Conservation (phyloP, 2,329 filamentous ascomycete species). For the Nemania sp. region DNA sequence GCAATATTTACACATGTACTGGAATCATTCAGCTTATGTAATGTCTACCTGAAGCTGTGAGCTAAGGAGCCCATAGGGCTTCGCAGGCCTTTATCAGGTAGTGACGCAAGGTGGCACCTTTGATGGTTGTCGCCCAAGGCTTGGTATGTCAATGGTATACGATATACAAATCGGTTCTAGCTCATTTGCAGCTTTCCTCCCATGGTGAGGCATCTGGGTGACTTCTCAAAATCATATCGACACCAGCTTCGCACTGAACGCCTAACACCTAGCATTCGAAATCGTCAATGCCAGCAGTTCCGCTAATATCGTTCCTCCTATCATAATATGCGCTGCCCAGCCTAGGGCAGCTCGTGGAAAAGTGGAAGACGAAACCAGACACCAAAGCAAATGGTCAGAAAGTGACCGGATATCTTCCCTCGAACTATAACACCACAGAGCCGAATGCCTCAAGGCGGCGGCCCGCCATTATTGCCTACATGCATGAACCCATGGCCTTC, state of each 20-base stretch:
- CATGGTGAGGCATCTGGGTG: neutral
- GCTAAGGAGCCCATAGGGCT: neutral
- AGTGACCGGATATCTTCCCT: constrained; percentile 20
- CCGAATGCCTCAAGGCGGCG: neutral
- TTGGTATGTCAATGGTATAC: neutral
- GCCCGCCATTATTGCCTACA: constrained; percentile 3
- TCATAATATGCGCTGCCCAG: neutral
- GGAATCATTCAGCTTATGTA: no score
- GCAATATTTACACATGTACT: no score
- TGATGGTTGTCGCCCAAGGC: neutral
- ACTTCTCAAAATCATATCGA: neutral
- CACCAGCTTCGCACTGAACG: neutral
- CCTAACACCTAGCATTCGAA: constrained; percentile 12
- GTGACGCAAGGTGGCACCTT: neutral
- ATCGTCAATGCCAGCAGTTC: no score
- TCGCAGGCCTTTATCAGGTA: neutral
- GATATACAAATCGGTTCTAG: neutral
- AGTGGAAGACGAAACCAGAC: neutral
- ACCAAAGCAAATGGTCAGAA: constrained; percentile 9
- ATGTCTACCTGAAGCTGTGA: neutral
- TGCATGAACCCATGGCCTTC: neutral
- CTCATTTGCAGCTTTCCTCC: constrained; percentile 1
- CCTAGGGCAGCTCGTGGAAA: neutral
- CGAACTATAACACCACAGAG: constrained; percentile 9
- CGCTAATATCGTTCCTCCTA: neutral